Evolutionary conservation across 176 grass and related monocot genomes (phyloP), one percentile per base, ranked within the genome.

Genomic region (Rhynchospora pubera): DNA sequence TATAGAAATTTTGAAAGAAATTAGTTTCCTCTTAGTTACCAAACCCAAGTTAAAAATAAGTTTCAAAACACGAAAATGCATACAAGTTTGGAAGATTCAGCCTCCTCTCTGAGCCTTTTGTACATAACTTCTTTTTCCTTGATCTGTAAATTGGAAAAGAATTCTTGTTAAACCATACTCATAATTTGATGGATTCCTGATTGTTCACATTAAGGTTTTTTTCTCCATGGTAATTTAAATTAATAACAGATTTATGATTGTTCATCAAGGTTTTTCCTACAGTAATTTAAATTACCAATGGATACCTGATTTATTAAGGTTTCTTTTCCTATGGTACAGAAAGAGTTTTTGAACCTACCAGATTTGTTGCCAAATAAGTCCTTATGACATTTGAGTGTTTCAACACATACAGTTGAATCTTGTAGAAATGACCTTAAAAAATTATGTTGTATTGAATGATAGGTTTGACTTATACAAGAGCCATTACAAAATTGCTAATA

Each of bases 41-140:
- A 77, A 32, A 14, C 66, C 12, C 28, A 75, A 66, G 63, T 53
- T 19, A n/a, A 55, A 53, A 73, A 50, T 24, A 9, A 50, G 26
- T 28, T 28, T 28, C 26, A 14, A 21, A 5, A 51, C 58, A 44
- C 18, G n/a, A 79, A 45, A 61, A 77, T 22, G 0, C 44, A 19
- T 87, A 99, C 97, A 89, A 91, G 86, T 62, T 96, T 89, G 8
- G 87, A 89, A 21, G 90, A 88, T 78, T 99, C 97, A 6, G 89
- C 79, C 76, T 99, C 97, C 45, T 99, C 97, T 81, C 97, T 85
- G 77, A 86, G 34, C 61, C 97, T 90, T 86, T 99, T 99, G 84
- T 91, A 99, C 15, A 68, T 87, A 9, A 79, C 81, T 74, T 99
- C 91, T 68, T 99, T 99, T 50, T 96, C 97, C 69, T 99, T 95